These are phyloP conservation scores for Colletotrichum brevisporum DNA, from an alignment of 2,329 filamentous ascomycete genomes.

Conservation along the genomic window DNA sequence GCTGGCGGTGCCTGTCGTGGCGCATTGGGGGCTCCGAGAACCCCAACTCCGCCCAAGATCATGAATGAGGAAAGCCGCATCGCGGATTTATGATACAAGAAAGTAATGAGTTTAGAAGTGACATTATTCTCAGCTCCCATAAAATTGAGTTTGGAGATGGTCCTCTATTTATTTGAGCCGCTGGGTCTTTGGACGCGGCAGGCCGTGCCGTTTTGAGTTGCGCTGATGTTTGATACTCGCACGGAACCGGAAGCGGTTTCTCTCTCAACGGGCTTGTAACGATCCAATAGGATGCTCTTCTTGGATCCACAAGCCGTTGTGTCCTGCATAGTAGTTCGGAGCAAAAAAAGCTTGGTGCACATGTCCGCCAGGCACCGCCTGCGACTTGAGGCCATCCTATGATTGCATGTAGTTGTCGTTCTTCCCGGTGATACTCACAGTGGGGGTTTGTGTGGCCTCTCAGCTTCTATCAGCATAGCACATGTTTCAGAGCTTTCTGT, in stretches of 20 bases:
- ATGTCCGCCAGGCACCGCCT: conserved; percentile 1
- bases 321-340: background rate
- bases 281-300: background rate
- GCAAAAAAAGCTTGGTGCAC: background rate
- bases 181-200: background rate
- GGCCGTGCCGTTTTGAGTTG: conserved; percentile 2
- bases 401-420: too few relatives aligned
- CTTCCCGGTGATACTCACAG: too few relatives aligned
- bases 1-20: conserved; percentile 25
- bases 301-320: background rate
- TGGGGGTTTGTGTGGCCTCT: too few relatives aligned
- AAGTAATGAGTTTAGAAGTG: background rate
- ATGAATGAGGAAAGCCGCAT: conserved; percentile 11
- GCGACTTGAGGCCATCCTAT: background rate
- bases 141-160: background rate
- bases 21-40: background rate
- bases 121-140: background rate
- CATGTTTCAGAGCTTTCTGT: too few relatives aligned
- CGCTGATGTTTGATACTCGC: conserved; percentile 32
- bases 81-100: too few relatives aligned
- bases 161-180: background rate
- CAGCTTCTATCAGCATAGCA: too few relatives aligned
- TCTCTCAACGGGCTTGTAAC: conserved; percentile 14
- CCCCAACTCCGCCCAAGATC: background rate
- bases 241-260: conserved; percentile 35